Percentiles rank a stretch among this genome's conserved stretches.
Evolutionary conservation across 2,329 filamentous ascomycete species (phyloP).

Genomic region (Mariannaea sp.): DNA sequence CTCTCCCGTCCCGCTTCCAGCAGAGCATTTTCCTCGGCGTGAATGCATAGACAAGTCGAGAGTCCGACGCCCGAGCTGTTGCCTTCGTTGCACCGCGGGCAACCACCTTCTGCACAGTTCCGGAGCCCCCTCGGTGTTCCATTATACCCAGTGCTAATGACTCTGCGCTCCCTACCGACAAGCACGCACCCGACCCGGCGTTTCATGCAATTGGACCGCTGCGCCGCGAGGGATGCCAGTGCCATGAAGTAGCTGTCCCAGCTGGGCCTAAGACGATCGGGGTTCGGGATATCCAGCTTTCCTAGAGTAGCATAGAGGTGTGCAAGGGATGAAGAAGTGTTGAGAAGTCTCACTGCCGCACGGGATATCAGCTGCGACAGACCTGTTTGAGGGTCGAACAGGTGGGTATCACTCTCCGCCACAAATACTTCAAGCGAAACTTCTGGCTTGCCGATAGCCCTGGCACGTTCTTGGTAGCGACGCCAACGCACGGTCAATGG

Average conservation of each 20-base stretch:
- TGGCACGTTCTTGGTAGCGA: conserved; percentile 62
- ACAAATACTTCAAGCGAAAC: conserved; percentile 62
- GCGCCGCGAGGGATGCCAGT: conserved; percentile 87
- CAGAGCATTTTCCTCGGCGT: conserved; percentile 96
- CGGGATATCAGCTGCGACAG: conserved; percentile 78
- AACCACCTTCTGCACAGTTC: conserved; percentile 94
- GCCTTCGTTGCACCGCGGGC: conserved; percentile 81
- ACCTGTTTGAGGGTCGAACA: conserved; percentile 70
- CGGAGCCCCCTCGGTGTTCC: conserved; percentile 87
- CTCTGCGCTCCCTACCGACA: conserved; percentile 77
- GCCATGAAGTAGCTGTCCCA: conserved; percentile 99
- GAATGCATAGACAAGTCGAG: conserved; percentile 91
- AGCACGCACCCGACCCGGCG: conserved; percentile 92
- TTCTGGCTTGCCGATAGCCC: conserved; percentile 27
- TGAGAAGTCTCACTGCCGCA: conserved; percentile 84
- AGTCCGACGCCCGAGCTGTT: conserved; percentile 72
- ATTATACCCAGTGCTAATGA: conserved; percentile 96
- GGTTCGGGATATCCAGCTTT: conserved; percentile 76
- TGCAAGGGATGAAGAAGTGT: conserved; percentile 74
- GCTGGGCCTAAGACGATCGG: conserved; percentile 79
- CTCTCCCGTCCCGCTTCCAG: conserved; percentile 92
- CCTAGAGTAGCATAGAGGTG: conserved; percentile 75
- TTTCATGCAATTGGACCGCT: conserved; percentile 98
- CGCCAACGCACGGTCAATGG: conserved; percentile 84
- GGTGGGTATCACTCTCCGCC: conserved; percentile 68